phyloP scores from a whole-genome alignment of 2,329 filamentous ascomycete species.

The Didymella glomerata region DNA sequence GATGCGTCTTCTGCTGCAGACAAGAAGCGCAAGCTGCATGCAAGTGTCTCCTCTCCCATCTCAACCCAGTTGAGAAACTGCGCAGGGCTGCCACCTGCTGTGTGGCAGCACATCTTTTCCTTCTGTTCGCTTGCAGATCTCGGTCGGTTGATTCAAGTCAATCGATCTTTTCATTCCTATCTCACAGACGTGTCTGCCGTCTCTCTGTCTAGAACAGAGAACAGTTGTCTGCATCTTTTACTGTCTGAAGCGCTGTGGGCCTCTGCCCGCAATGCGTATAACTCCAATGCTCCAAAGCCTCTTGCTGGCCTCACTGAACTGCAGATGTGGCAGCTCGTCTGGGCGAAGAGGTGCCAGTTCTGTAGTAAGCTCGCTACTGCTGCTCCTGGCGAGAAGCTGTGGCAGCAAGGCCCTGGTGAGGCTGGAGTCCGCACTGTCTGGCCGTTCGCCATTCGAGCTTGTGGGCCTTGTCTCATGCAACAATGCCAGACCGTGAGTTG shows the following conservation, averaged over 20 bases:
- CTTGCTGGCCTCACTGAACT: slow-evolving; percentile 72
- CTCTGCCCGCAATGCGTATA: slow-evolving; percentile 70
- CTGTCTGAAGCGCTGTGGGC: slow-evolving; percentile 76
- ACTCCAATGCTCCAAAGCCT: slow-evolving; percentile 73
- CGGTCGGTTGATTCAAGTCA: slow-evolving; percentile 72
- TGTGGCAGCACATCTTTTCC: slow-evolving; percentile 76
- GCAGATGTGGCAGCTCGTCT: slow-evolving; percentile 78
- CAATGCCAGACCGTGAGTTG: slow-evolving; percentile 70
- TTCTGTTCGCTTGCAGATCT: slow-evolving; percentile 70
- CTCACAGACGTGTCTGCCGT: slow-evolving; percentile 49
- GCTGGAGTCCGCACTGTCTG: slow-evolving; percentile 72
- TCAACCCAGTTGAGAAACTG: slow-evolving; percentile 34
- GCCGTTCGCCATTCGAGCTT: slow-evolving; percentile 73
- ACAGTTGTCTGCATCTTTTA: slow-evolving; percentile 51
- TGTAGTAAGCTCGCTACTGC: slow-evolving; percentile 61
- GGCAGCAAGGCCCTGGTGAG: slow-evolving; percentile 68
- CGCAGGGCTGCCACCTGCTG: slow-evolving; percentile 63
- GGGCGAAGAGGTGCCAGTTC: slow-evolving; percentile 71
- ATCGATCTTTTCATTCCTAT: slow-evolving; percentile 68
- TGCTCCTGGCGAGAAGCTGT: slow-evolving; percentile 52
- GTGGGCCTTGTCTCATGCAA: slow-evolving; percentile 69
- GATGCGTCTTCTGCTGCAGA: slow-evolving; percentile 26
- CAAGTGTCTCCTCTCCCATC: slow-evolving; percentile 19
- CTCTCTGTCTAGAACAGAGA: slow-evolving; percentile 41
- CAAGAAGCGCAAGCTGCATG: slow-evolving; percentile 47